These are phyloP conservation scores for Dryadomyces quercivorus DNA, from an alignment of 2,329 filamentous ascomycete genomes.

Conservation along the genomic window DNA sequence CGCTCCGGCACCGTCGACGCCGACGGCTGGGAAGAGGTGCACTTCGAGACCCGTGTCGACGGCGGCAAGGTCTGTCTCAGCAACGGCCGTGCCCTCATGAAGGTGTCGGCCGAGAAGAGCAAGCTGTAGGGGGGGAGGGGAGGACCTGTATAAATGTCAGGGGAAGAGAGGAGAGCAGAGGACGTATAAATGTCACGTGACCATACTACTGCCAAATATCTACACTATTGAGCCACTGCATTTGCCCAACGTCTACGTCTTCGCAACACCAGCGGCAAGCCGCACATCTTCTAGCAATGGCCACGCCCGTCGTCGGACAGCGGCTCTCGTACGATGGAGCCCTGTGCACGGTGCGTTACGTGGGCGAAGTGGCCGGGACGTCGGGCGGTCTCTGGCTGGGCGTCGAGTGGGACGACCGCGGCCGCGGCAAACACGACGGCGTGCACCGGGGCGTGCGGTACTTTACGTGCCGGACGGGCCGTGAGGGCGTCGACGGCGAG, in stretches of 20 bases:
- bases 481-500: slow-evolving; percentile 18
- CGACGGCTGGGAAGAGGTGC: slow-evolving; percentile 69
- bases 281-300: slow-evolving; percentile 19
- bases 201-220: background rate
- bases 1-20: slow-evolving; percentile 68
- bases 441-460: slow-evolving; percentile 68
- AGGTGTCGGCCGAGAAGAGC: slow-evolving; percentile 41
- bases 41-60: slow-evolving; percentile 67
- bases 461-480: slow-evolving; percentile 53
- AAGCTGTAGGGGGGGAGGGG: slow-evolving; percentile 40
- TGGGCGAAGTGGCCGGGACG: slow-evolving; percentile 65
- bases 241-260: too few species aligned
- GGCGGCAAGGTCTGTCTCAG: slow-evolving; percentile 76
- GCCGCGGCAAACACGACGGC: slow-evolving; percentile 82
- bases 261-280: too few species aligned
- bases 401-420: slow-evolving; percentile 89
- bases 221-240: too few species aligned
- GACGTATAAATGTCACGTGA: background rate
- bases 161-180: too few species aligned
- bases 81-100: slow-evolving; percentile 74
- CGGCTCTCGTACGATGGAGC: slow-evolving; percentile 68
- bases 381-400: slow-evolving; percentile 77
- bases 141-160: background rate
- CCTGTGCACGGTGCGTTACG: slow-evolving; percentile 74
- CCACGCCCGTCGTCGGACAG: slow-evolving; percentile 44